A percentile compares a stretch with the other conserved stretches of the same genome.
These are phyloP conservation scores for Nemania abortiva DNA, from an alignment of 2,329 filamentous ascomycete genomes.

Conservation along the genomic window DNA sequence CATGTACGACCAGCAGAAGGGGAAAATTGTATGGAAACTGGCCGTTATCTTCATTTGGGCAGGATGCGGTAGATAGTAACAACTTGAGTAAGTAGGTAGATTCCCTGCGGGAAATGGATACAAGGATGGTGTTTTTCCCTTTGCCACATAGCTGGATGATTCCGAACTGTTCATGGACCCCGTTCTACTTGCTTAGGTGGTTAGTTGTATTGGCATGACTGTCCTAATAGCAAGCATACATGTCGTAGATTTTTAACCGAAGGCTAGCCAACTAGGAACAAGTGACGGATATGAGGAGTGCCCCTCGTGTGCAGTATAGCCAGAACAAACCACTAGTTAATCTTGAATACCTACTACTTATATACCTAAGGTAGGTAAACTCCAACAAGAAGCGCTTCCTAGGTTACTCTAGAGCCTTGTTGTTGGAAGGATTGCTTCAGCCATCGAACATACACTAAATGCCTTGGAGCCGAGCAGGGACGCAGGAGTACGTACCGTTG, in stretches of 20 bases:
- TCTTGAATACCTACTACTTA: background rate
- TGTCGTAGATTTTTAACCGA: background rate
- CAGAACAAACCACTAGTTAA: no score
- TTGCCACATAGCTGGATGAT: slow-evolving; percentile 5
- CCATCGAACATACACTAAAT: background rate
- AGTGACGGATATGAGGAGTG: no score
- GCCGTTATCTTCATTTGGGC: slow-evolving; percentile 36
- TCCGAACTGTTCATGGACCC: no score
- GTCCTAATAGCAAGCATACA: background rate
- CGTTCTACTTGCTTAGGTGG: no score
- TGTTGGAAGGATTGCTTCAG: no score
- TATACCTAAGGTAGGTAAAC: background rate
- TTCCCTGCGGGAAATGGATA: slow-evolving; percentile 18
- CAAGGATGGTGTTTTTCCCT: slow-evolving; percentile 27
- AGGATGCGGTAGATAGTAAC: slow-evolving; percentile 20
- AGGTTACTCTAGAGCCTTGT: background rate
- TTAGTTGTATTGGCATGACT: background rate
- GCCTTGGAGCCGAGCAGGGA: background rate
- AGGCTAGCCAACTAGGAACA: no score
- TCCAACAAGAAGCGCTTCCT: no score
- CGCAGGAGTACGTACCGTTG: background rate
- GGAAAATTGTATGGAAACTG: slow-evolving; percentile 37
- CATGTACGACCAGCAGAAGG: slow-evolving; percentile 38
- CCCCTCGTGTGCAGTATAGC: no score
- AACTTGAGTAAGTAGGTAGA: slow-evolving; percentile 27